Percentiles rank a stretch among this genome's conserved stretches.
These are phyloP conservation scores for Allium cepa DNA, from an alignment of 106 monocot species.

Conservation along the genomic window DNA sequence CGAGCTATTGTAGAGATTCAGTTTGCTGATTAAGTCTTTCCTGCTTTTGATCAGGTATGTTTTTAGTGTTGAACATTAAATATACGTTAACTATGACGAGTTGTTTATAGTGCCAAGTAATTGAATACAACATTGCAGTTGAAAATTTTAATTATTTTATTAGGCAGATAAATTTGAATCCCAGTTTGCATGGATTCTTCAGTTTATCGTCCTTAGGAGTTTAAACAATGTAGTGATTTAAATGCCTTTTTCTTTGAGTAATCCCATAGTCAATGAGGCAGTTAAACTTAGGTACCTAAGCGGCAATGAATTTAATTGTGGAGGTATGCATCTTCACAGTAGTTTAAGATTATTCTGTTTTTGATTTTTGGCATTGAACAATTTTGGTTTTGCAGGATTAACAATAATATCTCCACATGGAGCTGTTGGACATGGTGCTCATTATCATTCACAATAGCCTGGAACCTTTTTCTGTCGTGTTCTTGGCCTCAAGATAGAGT, in stretches of 20 bases:
- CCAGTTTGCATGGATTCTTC: no score
- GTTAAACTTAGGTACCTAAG: constrained; percentile 98
- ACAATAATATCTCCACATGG: constrained; percentile 96
- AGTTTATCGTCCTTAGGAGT: no score
- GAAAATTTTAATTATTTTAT: no score
- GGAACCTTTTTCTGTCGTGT: constrained; percentile 98
- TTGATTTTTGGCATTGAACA: neutral
- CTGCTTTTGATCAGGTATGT: no score
- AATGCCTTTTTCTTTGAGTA: neutral
- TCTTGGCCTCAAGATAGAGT: constrained; percentile 93
- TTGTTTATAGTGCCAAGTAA: no score
- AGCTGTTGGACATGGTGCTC: constrained; percentile 98
- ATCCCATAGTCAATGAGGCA: constrained; percentile 80
- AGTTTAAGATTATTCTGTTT: neutral
- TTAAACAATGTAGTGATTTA: no score
- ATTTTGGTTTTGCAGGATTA: constrained; percentile 34
- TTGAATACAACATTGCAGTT: no score
- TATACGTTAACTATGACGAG: no score
- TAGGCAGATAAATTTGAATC: no score
- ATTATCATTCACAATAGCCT: constrained; percentile 98
- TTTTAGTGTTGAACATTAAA: no score
- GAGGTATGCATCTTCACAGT: constrained; percentile 37
- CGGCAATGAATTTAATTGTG: constrained; percentile 92
- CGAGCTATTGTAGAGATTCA: no score
- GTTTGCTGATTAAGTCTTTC: no score